Base-by-base conservation (phyloP, 805 yeast genomes). In the Yarrowia alimentaria region DNA sequence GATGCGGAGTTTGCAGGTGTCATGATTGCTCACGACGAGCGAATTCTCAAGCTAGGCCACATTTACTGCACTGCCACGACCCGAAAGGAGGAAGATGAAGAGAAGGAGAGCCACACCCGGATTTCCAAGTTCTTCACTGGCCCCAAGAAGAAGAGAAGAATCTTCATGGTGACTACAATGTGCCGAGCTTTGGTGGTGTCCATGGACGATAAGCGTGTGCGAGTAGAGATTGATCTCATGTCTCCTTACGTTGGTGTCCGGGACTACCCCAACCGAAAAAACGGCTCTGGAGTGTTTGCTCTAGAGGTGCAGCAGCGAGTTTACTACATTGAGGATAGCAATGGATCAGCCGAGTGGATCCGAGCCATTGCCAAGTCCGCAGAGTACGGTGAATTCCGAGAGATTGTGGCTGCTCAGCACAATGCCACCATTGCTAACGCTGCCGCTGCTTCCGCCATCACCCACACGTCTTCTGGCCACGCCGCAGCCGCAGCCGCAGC, bases 1-100 rank as follows among this genome's bases (percentile, higher is more conserved):
- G 83, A 78, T 55, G 62, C 68, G 4, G 79, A 79, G 18, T 78
- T 78, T 77, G 63, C 68, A 8, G 59, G 60, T 20, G 66, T 71
- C 49, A 65, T 78, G 40, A 60, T 59, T 12, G 69, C 70, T 45
- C 63, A 69, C 7, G 72, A 73, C 28, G 83, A 78, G 60, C 66
- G 81, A 35, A 66, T 78, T 6, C 53, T 76, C 50, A 68, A 68
- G 50, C 56, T 72, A 11, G 80, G 78, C 1, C 66, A 68, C 3
- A 75, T 73, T 3, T 28, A 48, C 16, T 49, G 47, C 17, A 56
- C 55, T 12, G 40, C 48, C 6, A 53, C 43, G 17, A 33, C 48
- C 6, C 52, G 52, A 10, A 58, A 55, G 29, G 56, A 54, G 13
- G 58, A 56, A 9, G 61, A 56, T 17, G 57, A 54, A 26, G 57